Percentiles rank a stretch among this genome's conserved stretches.
These are phyloP conservation scores for Ganoderma sinense DNA, from an alignment of 1,284 basidiomycete genomes.

Conservation along the genomic window DNA sequence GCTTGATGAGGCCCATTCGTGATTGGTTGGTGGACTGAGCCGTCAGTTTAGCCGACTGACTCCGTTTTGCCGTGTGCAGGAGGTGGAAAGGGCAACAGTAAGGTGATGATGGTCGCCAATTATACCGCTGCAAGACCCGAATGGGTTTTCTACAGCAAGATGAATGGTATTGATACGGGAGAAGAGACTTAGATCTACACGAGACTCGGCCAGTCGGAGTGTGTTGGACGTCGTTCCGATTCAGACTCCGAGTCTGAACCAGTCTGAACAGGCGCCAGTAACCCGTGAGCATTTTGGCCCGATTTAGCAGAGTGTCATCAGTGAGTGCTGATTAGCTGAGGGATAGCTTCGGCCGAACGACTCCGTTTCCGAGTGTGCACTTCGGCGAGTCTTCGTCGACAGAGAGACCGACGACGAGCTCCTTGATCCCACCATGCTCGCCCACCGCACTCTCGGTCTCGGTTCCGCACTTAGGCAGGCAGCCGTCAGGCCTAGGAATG, in stretches of 20 bases:
- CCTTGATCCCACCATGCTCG: slow-evolving; percentile 47
- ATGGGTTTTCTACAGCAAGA: too few species aligned
- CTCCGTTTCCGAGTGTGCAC: background rate
- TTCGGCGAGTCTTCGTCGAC: too few species aligned
- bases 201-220: too few species aligned
- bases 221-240: background rate
- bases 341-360: background rate
- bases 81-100: too few species aligned
- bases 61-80: too few species aligned
- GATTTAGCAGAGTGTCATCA: background rate
- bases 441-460: slow-evolving; percentile 59
- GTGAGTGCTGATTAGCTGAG: background rate
- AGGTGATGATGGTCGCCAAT: too few species aligned
- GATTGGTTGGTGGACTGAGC: too few species aligned
- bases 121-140: too few species aligned
- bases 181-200: too few species aligned
- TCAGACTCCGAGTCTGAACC: background rate
- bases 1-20: too few species aligned
- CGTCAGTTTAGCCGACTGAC: too few species aligned
- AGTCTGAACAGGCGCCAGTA: background rate
- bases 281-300: background rate
- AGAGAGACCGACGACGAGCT: slow-evolving; percentile 3
- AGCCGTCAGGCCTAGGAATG: slow-evolving; percentile 52
- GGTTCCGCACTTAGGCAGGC: slow-evolving; percentile 59
- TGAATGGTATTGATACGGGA: too few species aligned